Conservation (phyloP, 2,329 filamentous ascomycete genomes). For the Rasamsonia emersonii region DNA sequence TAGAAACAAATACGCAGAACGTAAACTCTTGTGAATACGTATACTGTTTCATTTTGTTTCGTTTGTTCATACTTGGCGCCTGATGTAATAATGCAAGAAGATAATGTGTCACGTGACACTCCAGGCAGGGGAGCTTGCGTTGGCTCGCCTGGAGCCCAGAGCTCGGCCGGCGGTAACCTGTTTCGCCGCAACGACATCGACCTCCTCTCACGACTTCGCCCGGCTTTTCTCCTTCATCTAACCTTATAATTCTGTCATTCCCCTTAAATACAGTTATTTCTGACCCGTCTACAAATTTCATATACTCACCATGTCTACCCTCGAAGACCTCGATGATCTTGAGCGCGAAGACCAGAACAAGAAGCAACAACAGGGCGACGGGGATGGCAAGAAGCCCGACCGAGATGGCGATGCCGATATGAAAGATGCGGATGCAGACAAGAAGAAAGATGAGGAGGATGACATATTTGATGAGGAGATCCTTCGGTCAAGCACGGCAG, state of each 20-base stretch:
- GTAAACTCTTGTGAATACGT: no score
- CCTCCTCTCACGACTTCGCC: slow-evolving; percentile 1
- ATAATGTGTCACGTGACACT: no score
- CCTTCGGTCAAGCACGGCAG: slow-evolving; percentile 82
- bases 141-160: no score
- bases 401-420: slow-evolving; percentile 76
- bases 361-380: slow-evolving; percentile 49
- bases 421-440: slow-evolving; percentile 64
- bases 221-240: background rate
- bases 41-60: no score
- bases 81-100: no score
- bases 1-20: no score
- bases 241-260: background rate
- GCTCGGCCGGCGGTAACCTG: no score
- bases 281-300: background rate
- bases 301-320: slow-evolving; percentile 63
- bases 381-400: slow-evolving; percentile 48
- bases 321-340: slow-evolving; percentile 85
- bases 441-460: slow-evolving; percentile 59
- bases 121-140: no score
- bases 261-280: background rate
- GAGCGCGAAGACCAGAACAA: slow-evolving; percentile 69
- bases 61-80: no score
- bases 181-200: slow-evolving; percentile 6
- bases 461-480: slow-evolving; percentile 90